These are phyloP conservation scores for Colletotrichum spinosum DNA, from an alignment of 2,329 filamentous ascomycete species.

Conservation along the genomic window DNA sequence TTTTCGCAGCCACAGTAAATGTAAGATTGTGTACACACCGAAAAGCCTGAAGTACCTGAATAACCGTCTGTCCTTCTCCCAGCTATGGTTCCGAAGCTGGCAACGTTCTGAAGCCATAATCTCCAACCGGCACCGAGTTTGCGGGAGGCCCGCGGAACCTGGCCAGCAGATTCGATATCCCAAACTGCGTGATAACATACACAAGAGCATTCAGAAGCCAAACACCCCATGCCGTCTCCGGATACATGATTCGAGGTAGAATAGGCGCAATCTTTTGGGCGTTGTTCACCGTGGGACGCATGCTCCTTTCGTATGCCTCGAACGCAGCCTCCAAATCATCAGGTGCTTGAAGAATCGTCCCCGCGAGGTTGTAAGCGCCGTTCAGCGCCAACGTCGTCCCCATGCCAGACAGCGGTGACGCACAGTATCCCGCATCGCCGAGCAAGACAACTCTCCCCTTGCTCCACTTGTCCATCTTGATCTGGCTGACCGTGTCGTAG, in stretches of 20 bases:
- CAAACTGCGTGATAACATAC: conserved; percentile 18
- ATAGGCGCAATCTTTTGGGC: conserved; percentile 50
- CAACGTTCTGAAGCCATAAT: conserved; percentile 10
- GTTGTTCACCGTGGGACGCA: conserved; percentile 53
- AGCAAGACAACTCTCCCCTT: conserved; percentile 55
- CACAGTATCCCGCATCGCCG: conserved; percentile 62
- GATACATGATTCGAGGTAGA: conserved; percentile 42
- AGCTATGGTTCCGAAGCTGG: too few relatives aligned
- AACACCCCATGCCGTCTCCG: conserved; percentile 44
- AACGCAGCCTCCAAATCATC: conserved; percentile 45
- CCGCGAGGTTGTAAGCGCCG: conserved; percentile 63
- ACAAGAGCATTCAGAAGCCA: conserved; percentile 39
- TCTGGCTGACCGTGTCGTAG: conserved; percentile 53
- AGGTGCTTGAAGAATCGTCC: conserved; percentile 50
- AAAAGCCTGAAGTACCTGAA: too few relatives aligned
- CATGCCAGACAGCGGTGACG: conserved; percentile 59
- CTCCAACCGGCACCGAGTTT: conserved; percentile 7
- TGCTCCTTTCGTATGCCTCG: conserved; percentile 52
- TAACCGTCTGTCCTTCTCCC: too few relatives aligned
- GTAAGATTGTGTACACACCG: too few relatives aligned
- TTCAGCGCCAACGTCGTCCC: conserved; percentile 59
- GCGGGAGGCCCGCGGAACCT: conserved; percentile 14
- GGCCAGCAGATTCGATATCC: background rate
- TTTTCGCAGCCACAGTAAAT: too few relatives aligned
- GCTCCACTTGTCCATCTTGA: conserved; percentile 52